Percentiles rank a stretch among this genome's conserved stretches.
Conservation (phyloP, 768 basidiomycete species). For the Chalciporus chontae region DNA sequence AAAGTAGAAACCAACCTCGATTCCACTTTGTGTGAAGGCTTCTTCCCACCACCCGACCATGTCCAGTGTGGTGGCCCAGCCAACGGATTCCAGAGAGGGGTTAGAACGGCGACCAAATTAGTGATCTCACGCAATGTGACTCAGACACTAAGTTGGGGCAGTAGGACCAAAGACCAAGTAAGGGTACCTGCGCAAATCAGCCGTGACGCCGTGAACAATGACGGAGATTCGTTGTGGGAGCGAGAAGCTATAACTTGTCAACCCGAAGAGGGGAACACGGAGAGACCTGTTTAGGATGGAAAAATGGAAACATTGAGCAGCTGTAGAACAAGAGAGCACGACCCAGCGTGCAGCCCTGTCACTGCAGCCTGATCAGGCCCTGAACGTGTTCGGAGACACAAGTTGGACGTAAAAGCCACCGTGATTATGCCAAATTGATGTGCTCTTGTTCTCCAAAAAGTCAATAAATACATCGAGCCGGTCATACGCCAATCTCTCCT, state of each 20-base stretch:
- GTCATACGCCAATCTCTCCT: constrained; percentile 21
- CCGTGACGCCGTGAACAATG: too few relatives aligned
- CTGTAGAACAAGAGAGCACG: too few relatives aligned
- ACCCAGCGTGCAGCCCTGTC: too few relatives aligned
- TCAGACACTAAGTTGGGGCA: constrained; percentile 71
- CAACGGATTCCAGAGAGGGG: constrained; percentile 81
- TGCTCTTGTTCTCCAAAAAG: constrained; percentile 34
- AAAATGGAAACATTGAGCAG: too few relatives aligned
- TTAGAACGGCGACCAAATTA: constrained; percentile 78
- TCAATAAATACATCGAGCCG: constrained; percentile 22
- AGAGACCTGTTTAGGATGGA: constrained; percentile 5
- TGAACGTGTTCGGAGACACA: too few relatives aligned
- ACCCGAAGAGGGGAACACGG: constrained; percentile 37
- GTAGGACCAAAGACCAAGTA: constrained; percentile 74
- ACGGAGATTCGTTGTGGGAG: not conserved
- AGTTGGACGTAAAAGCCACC: too few relatives aligned
- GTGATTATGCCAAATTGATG: constrained; percentile 21
- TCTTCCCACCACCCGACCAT: constrained; percentile 59
- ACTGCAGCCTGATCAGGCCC: too few relatives aligned
- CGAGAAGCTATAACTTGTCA: constrained; percentile 23
- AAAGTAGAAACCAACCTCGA: constrained; percentile 60
- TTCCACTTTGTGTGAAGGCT: constrained; percentile 64
- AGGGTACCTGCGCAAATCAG: constrained; percentile 50
- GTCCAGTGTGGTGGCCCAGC: constrained; percentile 61
- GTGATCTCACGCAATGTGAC: constrained; percentile 85